These are phyloP conservation scores for Carpinus fangiana DNA, from an alignment of 306 rosid species.

Conservation along the genomic window DNA sequence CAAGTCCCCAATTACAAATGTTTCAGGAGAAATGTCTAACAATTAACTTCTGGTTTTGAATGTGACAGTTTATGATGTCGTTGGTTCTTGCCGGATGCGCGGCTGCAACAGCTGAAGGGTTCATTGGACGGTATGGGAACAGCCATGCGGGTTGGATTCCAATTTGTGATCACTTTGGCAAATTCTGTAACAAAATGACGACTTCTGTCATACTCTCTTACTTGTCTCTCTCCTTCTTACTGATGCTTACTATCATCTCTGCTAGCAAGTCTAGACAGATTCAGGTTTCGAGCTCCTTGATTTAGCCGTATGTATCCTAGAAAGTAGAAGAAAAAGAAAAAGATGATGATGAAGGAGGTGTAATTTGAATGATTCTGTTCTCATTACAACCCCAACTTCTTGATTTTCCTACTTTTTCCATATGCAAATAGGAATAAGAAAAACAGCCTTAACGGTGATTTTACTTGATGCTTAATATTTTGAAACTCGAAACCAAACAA, in stretches of 20 bases:
- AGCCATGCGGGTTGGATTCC: slow-evolving; percentile 52
- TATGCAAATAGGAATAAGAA: not conserved
- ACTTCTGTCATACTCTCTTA: slow-evolving; percentile 48
- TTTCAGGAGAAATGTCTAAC: too few species aligned
- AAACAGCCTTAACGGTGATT: too few species aligned
- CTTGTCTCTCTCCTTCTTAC: slow-evolving; percentile 33
- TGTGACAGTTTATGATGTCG: slow-evolving; percentile 35
- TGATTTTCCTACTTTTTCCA: not conserved
- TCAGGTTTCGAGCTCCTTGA: slow-evolving; percentile 10
- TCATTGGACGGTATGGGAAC: slow-evolving; percentile 53
- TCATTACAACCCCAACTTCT: not conserved
- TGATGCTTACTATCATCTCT: slow-evolving; percentile 40
- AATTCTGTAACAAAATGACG: slow-evolving; percentile 36
- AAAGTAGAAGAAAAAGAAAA: not conserved
- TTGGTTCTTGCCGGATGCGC: slow-evolving; percentile 46
- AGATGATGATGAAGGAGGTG: not conserved
- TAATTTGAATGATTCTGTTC: not conserved
- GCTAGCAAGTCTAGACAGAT: slow-evolving; percentile 37
- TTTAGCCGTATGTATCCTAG: not conserved
- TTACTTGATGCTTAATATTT: too few species aligned
- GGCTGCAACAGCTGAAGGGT: slow-evolving; percentile 51
- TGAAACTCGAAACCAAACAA: too few species aligned
- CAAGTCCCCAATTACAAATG: not conserved
- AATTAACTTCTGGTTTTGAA: not conserved
- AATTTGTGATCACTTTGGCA: slow-evolving; percentile 42